Percentiles rank a stretch among this genome's conserved stretches.
Evolutionary conservation across 2,329 filamentous ascomycete genomes (phyloP).

Genomic region (Phialophora macrospora): DNA sequence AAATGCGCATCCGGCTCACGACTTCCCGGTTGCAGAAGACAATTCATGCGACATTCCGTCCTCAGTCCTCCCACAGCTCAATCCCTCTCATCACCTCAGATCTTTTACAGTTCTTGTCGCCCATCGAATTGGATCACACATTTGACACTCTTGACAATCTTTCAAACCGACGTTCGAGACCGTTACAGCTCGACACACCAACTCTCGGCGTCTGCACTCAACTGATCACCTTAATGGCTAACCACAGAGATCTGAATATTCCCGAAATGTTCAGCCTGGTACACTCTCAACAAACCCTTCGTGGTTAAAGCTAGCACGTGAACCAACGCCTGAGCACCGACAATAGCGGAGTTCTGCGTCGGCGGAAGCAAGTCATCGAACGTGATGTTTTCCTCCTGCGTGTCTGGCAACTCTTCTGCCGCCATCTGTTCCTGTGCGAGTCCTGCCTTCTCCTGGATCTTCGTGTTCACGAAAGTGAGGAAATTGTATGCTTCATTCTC

Average conservation of each 20-base stretch:
- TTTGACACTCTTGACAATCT: not conserved
- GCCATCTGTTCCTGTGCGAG: slow-evolving; percentile 26
- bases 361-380: slow-evolving; percentile 74
- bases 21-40: slow-evolving; percentile 15
- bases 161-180: not conserved
- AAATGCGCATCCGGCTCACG: slow-evolving; percentile 2
- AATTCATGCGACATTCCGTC: not conserved
- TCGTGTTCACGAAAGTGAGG: slow-evolving; percentile 61
- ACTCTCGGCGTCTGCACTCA: not conserved
- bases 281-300: slow-evolving; percentile 65
- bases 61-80: not conserved
- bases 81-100: not conserved
- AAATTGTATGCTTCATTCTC: slow-evolving; percentile 68
- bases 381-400: slow-evolving; percentile 39
- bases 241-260: slow-evolving; percentile 33
- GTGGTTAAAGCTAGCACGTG: slow-evolving; percentile 74
- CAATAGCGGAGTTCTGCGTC: slow-evolving; percentile 57
- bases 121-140: not conserved
- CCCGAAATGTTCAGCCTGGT: slow-evolving; percentile 59
- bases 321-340: slow-evolving; percentile 76
- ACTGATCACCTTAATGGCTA: slow-evolving; percentile 11
- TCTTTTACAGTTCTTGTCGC: not conserved
- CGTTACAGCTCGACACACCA: not conserved
- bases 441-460: slow-evolving; percentile 46
- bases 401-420: slow-evolving; percentile 27